Evolutionary conservation across 1,284 basidiomycete genomes (phyloP).

Genomic region (Athelia sp.): DNA sequence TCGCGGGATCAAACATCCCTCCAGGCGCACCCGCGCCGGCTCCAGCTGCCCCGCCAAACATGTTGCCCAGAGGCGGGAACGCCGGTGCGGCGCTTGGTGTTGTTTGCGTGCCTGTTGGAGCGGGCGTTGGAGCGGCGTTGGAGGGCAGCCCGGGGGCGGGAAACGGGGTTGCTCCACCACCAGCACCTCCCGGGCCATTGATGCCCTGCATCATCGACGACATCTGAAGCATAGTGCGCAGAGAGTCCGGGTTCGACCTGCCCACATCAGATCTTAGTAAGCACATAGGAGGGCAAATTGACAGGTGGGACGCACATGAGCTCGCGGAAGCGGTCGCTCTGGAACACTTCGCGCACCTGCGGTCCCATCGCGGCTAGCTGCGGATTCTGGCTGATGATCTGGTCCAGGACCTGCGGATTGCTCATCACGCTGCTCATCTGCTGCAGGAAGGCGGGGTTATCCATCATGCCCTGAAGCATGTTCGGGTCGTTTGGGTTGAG

Average conservation of each 20-base stretch:
- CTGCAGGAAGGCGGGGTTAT: constrained; percentile 74
- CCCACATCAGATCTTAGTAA: background rate
- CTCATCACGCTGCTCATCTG: constrained; percentile 75
- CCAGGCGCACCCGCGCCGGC: constrained; percentile 23
- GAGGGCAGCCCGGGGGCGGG: constrained; percentile 24
- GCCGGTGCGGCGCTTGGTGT: constrained; percentile 17
- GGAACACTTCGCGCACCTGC: constrained; percentile 75
- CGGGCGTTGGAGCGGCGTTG: constrained; percentile 19
- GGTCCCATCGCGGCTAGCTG: constrained; percentile 77
- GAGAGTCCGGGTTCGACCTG: constrained; percentile 74
- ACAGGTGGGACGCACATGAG: constrained; percentile 60
- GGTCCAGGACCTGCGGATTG: constrained; percentile 80
- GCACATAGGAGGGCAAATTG: background rate
- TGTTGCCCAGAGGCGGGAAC: constrained; percentile 15
- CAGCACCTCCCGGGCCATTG: constrained; percentile 36
- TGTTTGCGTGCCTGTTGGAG: constrained; percentile 11
- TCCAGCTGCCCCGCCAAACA: constrained; percentile 16
- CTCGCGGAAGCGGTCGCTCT: constrained; percentile 75
- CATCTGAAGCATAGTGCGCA: constrained; percentile 83
- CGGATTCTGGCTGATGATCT: constrained; percentile 78
- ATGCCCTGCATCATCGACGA: constrained; percentile 49
- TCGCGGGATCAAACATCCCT: constrained; percentile 37
- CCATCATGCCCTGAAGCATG: constrained; percentile 83
- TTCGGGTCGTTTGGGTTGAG: constrained; percentile 87
- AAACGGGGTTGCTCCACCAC: constrained; percentile 37